phyloP scores from a whole-genome alignment of 805 yeast genomes.

The Yarrowia divulgata region DNA sequence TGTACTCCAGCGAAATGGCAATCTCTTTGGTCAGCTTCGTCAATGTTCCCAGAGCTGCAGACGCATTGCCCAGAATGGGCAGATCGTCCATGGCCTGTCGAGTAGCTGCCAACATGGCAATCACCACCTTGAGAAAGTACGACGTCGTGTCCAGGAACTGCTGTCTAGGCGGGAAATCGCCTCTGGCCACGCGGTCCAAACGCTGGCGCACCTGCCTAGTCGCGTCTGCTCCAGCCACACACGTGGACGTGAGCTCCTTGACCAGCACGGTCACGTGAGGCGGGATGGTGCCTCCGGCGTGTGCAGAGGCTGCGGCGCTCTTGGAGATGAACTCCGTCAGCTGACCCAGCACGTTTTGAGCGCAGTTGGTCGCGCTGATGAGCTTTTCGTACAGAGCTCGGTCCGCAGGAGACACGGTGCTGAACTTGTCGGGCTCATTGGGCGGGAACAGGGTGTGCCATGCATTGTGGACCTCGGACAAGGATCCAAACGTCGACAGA shows the following conservation, averaged over 20 bases:
- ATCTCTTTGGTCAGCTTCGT: slow-evolving; percentile 92
- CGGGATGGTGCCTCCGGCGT: slow-evolving; percentile 46
- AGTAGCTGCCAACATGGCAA: slow-evolving; percentile 82
- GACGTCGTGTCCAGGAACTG: slow-evolving; percentile 87
- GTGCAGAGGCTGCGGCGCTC: slow-evolving; percentile 53
- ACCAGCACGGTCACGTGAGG: slow-evolving; percentile 66
- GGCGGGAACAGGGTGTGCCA: slow-evolving; percentile 55
- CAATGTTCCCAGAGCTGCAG: slow-evolving; percentile 78
- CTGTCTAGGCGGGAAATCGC: slow-evolving; percentile 52
- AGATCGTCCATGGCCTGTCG: slow-evolving; percentile 82
- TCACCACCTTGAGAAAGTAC: slow-evolving; percentile 78
- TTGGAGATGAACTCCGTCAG: slow-evolving; percentile 57
- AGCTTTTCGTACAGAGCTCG: slow-evolving; percentile 70
- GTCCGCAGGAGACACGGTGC: slow-evolving; percentile 54
- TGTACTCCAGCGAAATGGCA: slow-evolving; percentile 74
- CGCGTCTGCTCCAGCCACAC: slow-evolving; percentile 82
- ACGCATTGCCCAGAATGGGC: slow-evolving; percentile 77
- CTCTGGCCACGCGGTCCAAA: slow-evolving; percentile 50
- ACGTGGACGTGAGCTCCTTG: slow-evolving; percentile 76
- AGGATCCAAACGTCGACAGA: slow-evolving; percentile 65
- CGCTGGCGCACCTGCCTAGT: slow-evolving; percentile 69
- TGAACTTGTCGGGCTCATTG: slow-evolving; percentile 32
- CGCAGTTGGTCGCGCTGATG: slow-evolving; percentile 66
- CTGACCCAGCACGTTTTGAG: slow-evolving; percentile 80
- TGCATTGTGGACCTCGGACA: slow-evolving; percentile 72